phyloP scores from a whole-genome alignment of 352 stramenopile species.

The Phytophthora vignae region DNA sequence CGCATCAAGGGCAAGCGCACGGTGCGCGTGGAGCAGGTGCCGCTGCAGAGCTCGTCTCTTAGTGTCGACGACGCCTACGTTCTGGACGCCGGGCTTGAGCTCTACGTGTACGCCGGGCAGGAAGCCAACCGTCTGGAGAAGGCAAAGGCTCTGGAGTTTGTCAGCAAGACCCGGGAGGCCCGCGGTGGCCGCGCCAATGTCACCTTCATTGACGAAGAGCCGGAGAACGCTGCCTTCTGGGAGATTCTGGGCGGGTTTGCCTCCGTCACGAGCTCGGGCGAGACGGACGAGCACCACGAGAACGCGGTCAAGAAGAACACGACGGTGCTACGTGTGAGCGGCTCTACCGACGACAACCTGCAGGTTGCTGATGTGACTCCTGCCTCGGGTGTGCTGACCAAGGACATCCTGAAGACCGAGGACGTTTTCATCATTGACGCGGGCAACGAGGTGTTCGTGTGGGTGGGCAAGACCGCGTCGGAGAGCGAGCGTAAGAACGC shows the following conservation, averaged over 20 bases:
- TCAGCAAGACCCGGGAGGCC: conserved; percentile 89
- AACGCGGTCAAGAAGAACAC: conserved; percentile 67
- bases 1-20: conserved; percentile 93
- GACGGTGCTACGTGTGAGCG: conserved; percentile 81
- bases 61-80: conserved; percentile 96
- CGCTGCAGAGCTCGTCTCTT: conserved; percentile 81
- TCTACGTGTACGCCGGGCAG: conserved; percentile 90
- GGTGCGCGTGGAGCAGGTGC: conserved; percentile 89
- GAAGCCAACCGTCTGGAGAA: conserved; percentile 91
- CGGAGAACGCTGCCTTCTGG: conserved; percentile 94
- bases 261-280: conserved; percentile 69
- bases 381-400: conserved; percentile 75
- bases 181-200: conserved; percentile 82
- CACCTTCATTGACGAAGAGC: conserved; percentile 91
- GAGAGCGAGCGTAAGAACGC: conserved; percentile 88
- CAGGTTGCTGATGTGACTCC: conserved; percentile 72
- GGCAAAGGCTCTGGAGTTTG: conserved; percentile 90
- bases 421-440: conserved; percentile 95
- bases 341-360: conserved; percentile 61
- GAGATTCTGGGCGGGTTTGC: conserved; percentile 85
- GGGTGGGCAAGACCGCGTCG: conserved; percentile 90
- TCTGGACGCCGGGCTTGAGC: conserved; percentile 91
- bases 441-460: conserved; percentile 91
- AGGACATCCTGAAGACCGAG: conserved; percentile 81
- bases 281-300: conserved; percentile 74